Base-by-base conservation (phyloP, 352 stramenopile genomes). In the Phytophthora tubulina region DNA sequence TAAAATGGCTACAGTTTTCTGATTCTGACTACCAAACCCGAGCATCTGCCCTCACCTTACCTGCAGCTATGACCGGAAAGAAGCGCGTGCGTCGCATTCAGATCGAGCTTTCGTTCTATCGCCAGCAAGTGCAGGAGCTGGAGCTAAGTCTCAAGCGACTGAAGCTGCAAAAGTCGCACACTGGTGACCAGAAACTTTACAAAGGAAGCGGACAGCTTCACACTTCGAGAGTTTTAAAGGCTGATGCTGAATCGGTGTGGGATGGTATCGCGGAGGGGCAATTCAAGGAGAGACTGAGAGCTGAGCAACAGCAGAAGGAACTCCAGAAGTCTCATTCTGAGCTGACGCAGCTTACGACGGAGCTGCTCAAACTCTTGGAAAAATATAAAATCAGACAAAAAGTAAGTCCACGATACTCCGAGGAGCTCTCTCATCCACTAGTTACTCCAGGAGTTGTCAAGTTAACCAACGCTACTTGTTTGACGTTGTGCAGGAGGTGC, bases 41-140 rank as follows among this genome's bases (percentile, higher is more conserved):
- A 27, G 21, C 21, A 27, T 27, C 21, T 27, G 21, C 21, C 21
- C 1, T 27, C 21, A 27, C 21, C 21, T 27, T 27, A 27, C 21
- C 21, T 27, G 21, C 21, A 27, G 21, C 21, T 27, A 27, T 14
- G 10, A 21, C 21, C 3, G 13, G n/a, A n/a, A 72, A 62, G 57
- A 67, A 67, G 33, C 56, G 38, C 2, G 64, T 62, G 36, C 49
- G 64, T n/a, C 64, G 56, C 41, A 72, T 67, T 33, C 39, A 68
- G 4, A 21, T 71, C 5, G 76, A 83, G 45, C 53, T 83, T 31
- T 39, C 78, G 15, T 71, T 74, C 27, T 59, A 74, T 36, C 60
- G 57, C 4, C 36, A 62, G 4, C 75, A 78, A 30, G 76, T 79
- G 8, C 39, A 58, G 36, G 65, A 74, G 41, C 65, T 83, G 48